Percentiles rank a stretch among this genome's conserved stretches.
Conservation (phyloP, 768 basidiomycete species). For the Gymnopilus junonius region DNA sequence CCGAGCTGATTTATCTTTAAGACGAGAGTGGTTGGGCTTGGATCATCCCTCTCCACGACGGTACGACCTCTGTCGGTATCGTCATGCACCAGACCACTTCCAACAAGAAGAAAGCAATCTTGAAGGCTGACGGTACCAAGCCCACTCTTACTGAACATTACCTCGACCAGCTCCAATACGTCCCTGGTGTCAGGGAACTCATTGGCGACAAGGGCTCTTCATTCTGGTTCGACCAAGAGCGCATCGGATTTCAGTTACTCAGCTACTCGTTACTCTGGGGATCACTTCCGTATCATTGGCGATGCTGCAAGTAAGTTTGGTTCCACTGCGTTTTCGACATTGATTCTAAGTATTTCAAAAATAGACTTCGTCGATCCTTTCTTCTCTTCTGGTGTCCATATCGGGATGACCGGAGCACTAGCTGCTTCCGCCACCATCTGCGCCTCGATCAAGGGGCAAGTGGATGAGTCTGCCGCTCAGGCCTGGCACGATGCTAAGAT, state of each 20-base stretch:
- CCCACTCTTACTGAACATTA: conserved; percentile 40
- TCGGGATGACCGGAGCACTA: conserved; percentile 43
- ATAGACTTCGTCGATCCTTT: conserved; percentile 52
- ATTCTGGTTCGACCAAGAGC: conserved; percentile 24
- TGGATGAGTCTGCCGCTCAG: conserved; percentile 33
- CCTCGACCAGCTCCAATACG: conserved; percentile 35
- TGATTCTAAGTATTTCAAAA: background rate
- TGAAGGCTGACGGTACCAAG: conserved; percentile 16
- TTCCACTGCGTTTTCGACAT: background rate
- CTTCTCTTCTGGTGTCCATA: conserved; percentile 50
- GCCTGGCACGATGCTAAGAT: conserved; percentile 40
- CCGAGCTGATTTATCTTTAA: conserved; percentile 15
- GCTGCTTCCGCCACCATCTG: conserved; percentile 42
- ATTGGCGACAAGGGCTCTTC: conserved; percentile 29
- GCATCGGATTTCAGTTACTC: conserved; percentile 43
- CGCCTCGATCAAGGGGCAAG: conserved; percentile 37
- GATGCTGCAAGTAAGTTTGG: conserved; percentile 43
- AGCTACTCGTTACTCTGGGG: conserved; percentile 37
- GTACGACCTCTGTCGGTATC: conserved; percentile 53
- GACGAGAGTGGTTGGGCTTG: conserved; percentile 62
- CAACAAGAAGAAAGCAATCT: conserved; percentile 34
- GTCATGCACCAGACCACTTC: conserved; percentile 46
- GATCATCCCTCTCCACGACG: conserved; percentile 58
- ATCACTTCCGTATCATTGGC: conserved; percentile 40
- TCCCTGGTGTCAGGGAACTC: conserved; percentile 35